Evolutionary conservation across 1,284 basidiomycete species (phyloP).

Genomic region (Leccinum pachyderme): DNA sequence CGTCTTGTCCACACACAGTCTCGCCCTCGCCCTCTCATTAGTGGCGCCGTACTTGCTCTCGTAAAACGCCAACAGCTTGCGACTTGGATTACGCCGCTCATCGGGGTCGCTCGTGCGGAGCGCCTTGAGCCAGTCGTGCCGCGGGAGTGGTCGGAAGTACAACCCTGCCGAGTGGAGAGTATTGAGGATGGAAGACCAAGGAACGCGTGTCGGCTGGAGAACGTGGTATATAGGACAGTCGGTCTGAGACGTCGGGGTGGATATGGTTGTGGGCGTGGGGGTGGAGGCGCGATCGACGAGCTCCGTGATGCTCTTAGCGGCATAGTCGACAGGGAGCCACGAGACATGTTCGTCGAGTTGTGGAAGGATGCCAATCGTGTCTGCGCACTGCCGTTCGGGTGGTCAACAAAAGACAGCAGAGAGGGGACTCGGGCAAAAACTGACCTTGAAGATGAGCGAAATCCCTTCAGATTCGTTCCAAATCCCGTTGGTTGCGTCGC

Average conservation of each 20-base stretch:
- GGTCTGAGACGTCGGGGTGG: constrained; percentile 2
- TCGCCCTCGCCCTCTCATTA: constrained; percentile 15
- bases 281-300: constrained; percentile 34
- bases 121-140: constrained; percentile 46
- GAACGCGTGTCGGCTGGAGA: no score
- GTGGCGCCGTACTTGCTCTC: constrained; percentile 32
- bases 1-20: constrained; percentile 26
- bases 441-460: constrained; percentile 33
- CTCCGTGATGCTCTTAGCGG: constrained; percentile 51
- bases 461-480: constrained; percentile 64
- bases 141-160: constrained; percentile 43
- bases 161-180: constrained; percentile 31
- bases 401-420: constrained; percentile 20
- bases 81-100: constrained; percentile 45
- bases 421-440: constrained; percentile 4
- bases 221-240: constrained; percentile 1
- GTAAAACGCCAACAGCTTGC: constrained; percentile 47
- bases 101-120: constrained; percentile 43
- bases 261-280: constrained; percentile 4
- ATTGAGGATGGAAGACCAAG: neutral
- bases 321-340: constrained; percentile 61
- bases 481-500: constrained; percentile 49
- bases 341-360: constrained; percentile 42
- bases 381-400: constrained; percentile 33
- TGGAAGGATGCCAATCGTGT: constrained; percentile 46